Evolutionary conservation across 2,329 filamentous ascomycete genomes (phyloP).

Genomic region (Sarocladiaceae sp.): DNA sequence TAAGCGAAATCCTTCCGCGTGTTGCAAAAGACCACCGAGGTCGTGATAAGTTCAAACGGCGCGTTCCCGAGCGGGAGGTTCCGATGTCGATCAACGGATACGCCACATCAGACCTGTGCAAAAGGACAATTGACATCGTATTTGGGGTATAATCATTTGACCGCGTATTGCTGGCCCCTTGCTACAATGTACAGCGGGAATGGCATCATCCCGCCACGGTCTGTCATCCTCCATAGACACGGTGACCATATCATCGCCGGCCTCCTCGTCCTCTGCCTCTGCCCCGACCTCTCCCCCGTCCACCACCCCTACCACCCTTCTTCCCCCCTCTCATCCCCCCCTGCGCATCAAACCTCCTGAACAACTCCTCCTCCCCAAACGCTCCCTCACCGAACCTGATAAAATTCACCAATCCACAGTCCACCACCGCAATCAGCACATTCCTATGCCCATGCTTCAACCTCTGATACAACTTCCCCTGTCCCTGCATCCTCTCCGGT

Average conservation of each 20-base stretch:
- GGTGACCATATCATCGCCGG: neutral
- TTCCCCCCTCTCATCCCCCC: slow-evolving; percentile 37
- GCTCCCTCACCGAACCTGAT: slow-evolving; percentile 74
- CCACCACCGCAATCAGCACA: slow-evolving; percentile 82
- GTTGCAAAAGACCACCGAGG: too few species aligned
- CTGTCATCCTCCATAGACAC: too few species aligned
- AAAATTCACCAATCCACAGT: slow-evolving; percentile 86
- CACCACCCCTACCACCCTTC: slow-evolving; percentile 35
- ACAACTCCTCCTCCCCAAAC: slow-evolving; percentile 73
- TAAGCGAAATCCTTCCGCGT: too few species aligned
- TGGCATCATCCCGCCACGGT: too few species aligned
- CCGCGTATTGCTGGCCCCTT: too few species aligned
- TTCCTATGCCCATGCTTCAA: slow-evolving; percentile 82
- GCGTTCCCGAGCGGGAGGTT: too few species aligned
- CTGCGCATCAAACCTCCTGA: slow-evolving; percentile 49
- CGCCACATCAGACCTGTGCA: too few species aligned
- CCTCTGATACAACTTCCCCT: slow-evolving; percentile 63
- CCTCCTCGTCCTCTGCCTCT: slow-evolving; percentile 21
- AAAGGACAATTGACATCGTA: too few species aligned
- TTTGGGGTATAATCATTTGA: too few species aligned
- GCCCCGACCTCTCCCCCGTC: slow-evolving; percentile 28
- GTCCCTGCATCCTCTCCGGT: slow-evolving; percentile 36
- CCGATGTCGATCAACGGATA: too few species aligned
- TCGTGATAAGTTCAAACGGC: too few species aligned
- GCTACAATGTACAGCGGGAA: too few species aligned